phyloP scores from a whole-genome alignment of 2,329 filamentous ascomycete species.

The Ceratocystis alfenasii region DNA sequence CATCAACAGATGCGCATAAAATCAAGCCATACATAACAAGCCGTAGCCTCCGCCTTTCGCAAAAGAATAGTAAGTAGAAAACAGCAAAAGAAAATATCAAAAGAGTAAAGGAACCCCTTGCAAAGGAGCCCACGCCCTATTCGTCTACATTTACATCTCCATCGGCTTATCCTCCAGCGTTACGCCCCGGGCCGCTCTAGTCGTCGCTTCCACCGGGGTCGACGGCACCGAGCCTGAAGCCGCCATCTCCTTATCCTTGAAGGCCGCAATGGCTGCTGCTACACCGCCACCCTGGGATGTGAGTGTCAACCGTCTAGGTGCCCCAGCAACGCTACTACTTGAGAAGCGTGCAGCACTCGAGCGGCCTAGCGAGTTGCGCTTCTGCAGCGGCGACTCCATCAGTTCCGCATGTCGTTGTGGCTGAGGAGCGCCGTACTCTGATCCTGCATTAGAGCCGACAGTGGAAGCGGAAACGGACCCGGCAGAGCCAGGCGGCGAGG shows the following conservation, averaged over 20 bases:
- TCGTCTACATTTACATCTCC: constrained; percentile 33
- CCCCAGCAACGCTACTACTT: constrained; percentile 35
- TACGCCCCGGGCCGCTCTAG: constrained; percentile 31
- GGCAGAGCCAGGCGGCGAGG: constrained; percentile 12
- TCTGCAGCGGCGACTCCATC: constrained; percentile 36
- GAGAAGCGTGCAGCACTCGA: constrained; percentile 39
- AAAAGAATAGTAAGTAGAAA: constrained; percentile 18
- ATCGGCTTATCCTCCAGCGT: constrained; percentile 43
- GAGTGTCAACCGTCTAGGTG: constrained; percentile 30
- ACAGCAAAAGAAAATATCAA: constrained; percentile 14
- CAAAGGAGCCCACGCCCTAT: constrained; percentile 8
- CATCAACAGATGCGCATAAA: constrained; percentile 11
- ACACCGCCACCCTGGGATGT: constrained; percentile 25
- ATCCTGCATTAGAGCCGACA: background rate
- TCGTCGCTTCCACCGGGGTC: background rate
- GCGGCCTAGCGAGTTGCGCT: constrained; percentile 53
- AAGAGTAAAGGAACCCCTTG: constrained; percentile 31
- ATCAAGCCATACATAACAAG: constrained; percentile 9
- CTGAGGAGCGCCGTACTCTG: constrained; percentile 7
- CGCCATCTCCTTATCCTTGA: constrained; percentile 21
- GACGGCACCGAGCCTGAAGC: background rate
- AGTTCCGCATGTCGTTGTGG: constrained; percentile 22
- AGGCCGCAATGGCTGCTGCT: constrained; percentile 22
- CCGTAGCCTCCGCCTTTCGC: background rate
- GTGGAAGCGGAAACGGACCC: constrained; percentile 8